phyloP scores from a whole-genome alignment of 805 yeast species.

The Novakomyces olei region DNA sequence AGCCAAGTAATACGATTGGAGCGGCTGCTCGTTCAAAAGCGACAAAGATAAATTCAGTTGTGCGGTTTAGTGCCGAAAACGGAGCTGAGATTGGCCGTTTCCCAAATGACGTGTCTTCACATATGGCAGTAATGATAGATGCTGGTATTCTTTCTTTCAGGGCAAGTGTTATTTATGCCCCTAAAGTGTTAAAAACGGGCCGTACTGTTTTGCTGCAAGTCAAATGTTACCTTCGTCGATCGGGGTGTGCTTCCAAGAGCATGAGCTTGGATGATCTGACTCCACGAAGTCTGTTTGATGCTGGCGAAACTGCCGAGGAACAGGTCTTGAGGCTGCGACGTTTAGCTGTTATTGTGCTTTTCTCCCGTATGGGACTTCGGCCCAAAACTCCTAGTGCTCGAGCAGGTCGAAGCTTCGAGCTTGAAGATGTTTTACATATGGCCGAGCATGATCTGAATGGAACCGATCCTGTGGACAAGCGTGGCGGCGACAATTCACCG shows the following conservation, averaged over 20 bases:
- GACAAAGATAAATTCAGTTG: conserved; percentile 8
- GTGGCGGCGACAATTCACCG: not conserved
- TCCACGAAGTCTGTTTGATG: not conserved
- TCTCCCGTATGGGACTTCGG: conserved; percentile 6
- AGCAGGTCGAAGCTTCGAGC: not conserved
- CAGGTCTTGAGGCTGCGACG: not conserved
- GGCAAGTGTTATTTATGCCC: conserved; percentile 36
- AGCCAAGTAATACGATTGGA: not conserved
- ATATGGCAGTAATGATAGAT: conserved; percentile 43
- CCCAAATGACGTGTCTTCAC: conserved; percentile 44
- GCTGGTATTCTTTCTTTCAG: conserved; percentile 31
- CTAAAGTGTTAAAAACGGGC: conserved; percentile 42
- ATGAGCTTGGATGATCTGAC: conserved; percentile 1
- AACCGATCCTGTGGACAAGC: not conserved
- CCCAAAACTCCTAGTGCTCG: not conserved
- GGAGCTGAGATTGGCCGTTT: conserved; percentile 52
- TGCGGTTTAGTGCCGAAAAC: conserved; percentile 14
- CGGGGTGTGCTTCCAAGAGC: conserved; percentile 6
- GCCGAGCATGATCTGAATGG: not conserved
- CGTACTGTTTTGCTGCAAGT: conserved; percentile 51
- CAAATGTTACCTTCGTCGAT: conserved; percentile 37
- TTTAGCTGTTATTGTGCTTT: not conserved
- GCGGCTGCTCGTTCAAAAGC: not conserved
- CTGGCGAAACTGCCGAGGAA: not conserved
- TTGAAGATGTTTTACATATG: not conserved